Percentiles rank a stretch among this genome's conserved stretches.
Conservation (phyloP, 306 rosid genomes). For the Mucuna pruriens region DNA sequence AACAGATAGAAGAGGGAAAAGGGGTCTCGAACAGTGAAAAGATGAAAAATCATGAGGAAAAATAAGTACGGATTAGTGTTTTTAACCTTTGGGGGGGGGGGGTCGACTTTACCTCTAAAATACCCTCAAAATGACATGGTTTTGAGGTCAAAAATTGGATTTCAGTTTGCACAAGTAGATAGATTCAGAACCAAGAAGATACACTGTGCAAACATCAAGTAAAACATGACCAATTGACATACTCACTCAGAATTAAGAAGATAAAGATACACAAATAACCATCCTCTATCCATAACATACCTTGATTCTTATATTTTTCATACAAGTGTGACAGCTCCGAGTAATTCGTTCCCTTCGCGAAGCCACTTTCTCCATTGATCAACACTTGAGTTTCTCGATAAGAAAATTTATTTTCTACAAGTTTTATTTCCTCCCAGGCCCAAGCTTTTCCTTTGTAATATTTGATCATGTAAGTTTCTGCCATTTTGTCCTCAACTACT, state of each 20-base stretch:
- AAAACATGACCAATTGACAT: constrained; percentile 26
- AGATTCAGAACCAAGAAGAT: constrained; percentile 35
- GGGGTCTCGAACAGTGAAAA: too few species aligned
- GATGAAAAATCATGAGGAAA: too few species aligned
- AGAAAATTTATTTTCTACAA: not conserved
- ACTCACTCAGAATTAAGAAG: not conserved
- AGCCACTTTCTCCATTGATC: not conserved
- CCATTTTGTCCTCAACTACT: not conserved
- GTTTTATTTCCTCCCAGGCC: too few species aligned
- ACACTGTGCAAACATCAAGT: constrained; percentile 3
- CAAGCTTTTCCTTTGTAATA: not conserved
- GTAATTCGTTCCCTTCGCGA: constrained; percentile 42
- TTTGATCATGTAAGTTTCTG: not conserved
- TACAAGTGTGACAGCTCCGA: constrained; percentile 85
- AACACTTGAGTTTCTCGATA: too few species aligned
- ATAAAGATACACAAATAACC: constrained; percentile 19
- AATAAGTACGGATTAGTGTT: too few species aligned
- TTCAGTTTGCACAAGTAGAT: constrained; percentile 7
- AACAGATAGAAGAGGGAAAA: too few species aligned
- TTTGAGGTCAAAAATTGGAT: too few species aligned
- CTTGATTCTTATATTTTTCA: constrained; percentile 85
- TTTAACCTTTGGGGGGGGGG: too few species aligned
- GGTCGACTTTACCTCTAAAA: too few species aligned
- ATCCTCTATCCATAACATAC: constrained; percentile 48
- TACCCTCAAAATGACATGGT: too few species aligned